Conservation (phyloP, 2,329 filamentous ascomycete genomes). For the Zasmidium cellare region DNA sequence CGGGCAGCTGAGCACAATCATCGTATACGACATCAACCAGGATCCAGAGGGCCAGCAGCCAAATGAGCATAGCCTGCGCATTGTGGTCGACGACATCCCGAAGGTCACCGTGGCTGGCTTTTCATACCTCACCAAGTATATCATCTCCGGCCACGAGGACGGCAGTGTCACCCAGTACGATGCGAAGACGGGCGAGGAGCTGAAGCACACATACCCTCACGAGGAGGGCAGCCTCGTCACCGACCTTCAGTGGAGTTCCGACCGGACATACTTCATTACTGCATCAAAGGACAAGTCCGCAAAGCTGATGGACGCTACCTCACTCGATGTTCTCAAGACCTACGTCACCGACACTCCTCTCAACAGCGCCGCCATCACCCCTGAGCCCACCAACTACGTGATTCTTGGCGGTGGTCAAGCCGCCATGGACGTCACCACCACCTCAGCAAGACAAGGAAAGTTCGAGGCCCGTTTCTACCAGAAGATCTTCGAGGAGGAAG, state of each 20-base stretch:
- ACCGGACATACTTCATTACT: constrained; percentile 98
- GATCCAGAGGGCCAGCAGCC: constrained; percentile 81
- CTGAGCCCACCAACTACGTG: constrained; percentile 97
- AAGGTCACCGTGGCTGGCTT: constrained; percentile 97
- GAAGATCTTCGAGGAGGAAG: constrained; percentile 99
- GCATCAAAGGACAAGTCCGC: constrained; percentile 97
- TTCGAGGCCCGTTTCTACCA: constrained; percentile 99
- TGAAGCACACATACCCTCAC: constrained; percentile 80
- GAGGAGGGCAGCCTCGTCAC: constrained; percentile 81
- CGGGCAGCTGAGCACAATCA: constrained; percentile 91
- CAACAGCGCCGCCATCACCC: constrained; percentile 91
- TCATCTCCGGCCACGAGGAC: constrained; percentile 96
- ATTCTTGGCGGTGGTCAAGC: constrained; percentile 97
- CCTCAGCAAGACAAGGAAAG: constrained; percentile 90
- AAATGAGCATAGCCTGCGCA: constrained; percentile 78
- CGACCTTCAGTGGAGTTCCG: constrained; percentile 90
- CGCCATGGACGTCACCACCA: constrained; percentile 98
- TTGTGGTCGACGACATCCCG: constrained; percentile 85
- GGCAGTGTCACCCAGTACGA: constrained; percentile 90
- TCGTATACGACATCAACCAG: constrained; percentile 84
- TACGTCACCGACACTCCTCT: constrained; percentile 90
- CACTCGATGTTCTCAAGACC: constrained; percentile 90
- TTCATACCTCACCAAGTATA: constrained; percentile 92
- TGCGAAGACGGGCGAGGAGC: constrained; percentile 81
- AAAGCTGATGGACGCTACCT: constrained; percentile 83